Evolutionary conservation across 345 rosid species (phyloP).

Genomic region (Rhizophora mangle): DNA sequence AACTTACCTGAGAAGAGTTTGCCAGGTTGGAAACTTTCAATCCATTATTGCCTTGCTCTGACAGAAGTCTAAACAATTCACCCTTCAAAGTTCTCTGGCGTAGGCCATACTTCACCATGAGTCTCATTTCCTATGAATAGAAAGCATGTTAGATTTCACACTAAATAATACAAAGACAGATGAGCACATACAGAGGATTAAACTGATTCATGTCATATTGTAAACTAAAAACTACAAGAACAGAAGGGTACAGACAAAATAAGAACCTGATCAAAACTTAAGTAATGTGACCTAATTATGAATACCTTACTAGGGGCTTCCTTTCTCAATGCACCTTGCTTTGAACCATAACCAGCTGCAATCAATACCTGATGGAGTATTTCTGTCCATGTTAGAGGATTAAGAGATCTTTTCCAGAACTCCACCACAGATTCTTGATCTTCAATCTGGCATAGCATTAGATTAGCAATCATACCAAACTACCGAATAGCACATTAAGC

Average conservation of each 20-base stretch:
- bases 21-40: slow-evolving; percentile 68
- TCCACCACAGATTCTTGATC: slow-evolving; percentile 56
- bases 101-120: slow-evolving; percentile 72
- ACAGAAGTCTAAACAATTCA: slow-evolving; percentile 64
- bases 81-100: slow-evolving; percentile 74
- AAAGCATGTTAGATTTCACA: slow-evolving; percentile 1
- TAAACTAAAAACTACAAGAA: neutral
- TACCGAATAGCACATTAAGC: neutral
- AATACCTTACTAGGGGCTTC: slow-evolving; percentile 69
- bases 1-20: slow-evolving; percentile 51
- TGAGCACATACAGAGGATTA: neutral
- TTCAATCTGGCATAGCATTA: slow-evolving; percentile 55
- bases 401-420: slow-evolving; percentile 78
- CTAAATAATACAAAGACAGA: neutral
- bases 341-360: slow-evolving; percentile 93
- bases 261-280: neutral
- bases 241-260: neutral
- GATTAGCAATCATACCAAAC: slow-evolving; percentile 12
- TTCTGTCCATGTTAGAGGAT: slow-evolving; percentile 92
- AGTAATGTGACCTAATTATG: neutral
- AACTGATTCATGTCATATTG: neutral
- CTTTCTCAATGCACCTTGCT: slow-evolving; percentile 44
- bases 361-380: slow-evolving; percentile 72
- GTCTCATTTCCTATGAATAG: slow-evolving; percentile 60
- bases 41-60: slow-evolving; percentile 69